These are phyloP conservation scores for Musa itinerans DNA, from an alignment of 176 grass and related monocot species.

Conservation along the genomic window DNA sequence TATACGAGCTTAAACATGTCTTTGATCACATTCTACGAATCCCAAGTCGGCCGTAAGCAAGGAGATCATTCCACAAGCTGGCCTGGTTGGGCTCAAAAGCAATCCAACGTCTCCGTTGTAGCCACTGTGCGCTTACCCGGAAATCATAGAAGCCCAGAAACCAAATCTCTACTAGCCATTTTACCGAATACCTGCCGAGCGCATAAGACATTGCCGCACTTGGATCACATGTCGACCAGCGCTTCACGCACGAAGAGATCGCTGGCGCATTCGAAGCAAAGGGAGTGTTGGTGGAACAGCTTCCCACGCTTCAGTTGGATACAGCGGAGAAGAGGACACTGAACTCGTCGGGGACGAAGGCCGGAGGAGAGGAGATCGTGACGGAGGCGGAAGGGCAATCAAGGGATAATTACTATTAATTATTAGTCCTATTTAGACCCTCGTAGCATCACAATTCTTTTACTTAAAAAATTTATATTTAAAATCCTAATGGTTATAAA, in stretches of 20 bases:
- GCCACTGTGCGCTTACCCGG: constrained; percentile 18
- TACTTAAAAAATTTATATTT: no score
- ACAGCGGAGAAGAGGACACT: constrained; percentile 11
- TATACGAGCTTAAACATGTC: neutral
- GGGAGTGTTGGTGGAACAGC: constrained; percentile 11
- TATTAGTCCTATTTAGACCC: no score
- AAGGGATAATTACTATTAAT: no score
- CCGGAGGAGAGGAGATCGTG: constrained; percentile 1
- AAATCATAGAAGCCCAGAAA: constrained; percentile 21
- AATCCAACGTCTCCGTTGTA: constrained; percentile 12
- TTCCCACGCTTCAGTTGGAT: constrained; percentile 6
- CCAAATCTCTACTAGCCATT: constrained; percentile 10
- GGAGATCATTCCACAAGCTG: constrained; percentile 15
- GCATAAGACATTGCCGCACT: constrained; percentile 1
- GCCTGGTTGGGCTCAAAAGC: constrained; percentile 8
- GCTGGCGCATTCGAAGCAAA: constrained; percentile 12
- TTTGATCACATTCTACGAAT: constrained; percentile 9
- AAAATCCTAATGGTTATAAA: no score
- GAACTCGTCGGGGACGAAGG: constrained; percentile 12
- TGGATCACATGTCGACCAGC: constrained; percentile 18
- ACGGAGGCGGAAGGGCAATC: neutral
- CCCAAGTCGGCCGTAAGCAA: constrained; percentile 12
- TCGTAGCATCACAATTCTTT: no score
- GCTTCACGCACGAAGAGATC: constrained; percentile 17
- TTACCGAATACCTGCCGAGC: constrained; percentile 16